Percentiles rank a stretch among this genome's conserved stretches.
phyloP scores from a whole-genome alignment of 164 flowering plant species.

The Vitis riparia region DNA sequence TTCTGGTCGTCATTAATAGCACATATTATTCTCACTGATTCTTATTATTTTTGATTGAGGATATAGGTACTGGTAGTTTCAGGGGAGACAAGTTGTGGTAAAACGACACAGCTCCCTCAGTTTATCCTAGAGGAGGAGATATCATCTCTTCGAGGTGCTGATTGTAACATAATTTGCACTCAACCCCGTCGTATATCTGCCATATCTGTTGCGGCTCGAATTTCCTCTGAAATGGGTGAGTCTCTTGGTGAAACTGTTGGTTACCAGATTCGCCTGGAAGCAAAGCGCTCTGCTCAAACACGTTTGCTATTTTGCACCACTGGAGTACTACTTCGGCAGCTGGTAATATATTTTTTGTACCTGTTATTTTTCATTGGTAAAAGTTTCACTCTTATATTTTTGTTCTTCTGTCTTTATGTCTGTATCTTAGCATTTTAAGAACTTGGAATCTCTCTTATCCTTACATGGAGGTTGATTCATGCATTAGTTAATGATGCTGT shows the following conservation, averaged over 20 bases:
- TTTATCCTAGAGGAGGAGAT: conserved; percentile 88
- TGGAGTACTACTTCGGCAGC: conserved; percentile 78
- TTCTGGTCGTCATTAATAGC: background rate
- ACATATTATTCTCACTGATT: background rate
- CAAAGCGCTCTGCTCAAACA: conserved; percentile 76
- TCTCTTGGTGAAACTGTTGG: conserved; percentile 90
- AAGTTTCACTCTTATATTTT: background rate
- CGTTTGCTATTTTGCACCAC: conserved; percentile 90
- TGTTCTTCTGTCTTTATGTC: background rate
- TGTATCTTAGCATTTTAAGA: background rate
- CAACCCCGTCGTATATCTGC: conserved; percentile 99
- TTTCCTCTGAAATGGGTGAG: conserved; percentile 91
- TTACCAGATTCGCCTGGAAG: conserved; percentile 91
- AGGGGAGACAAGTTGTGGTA: conserved; percentile 99
- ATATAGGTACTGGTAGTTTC: conserved; percentile 87
- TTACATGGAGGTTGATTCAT: too few species aligned
- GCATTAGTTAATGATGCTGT: too few species aligned
- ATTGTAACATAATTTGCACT: conserved; percentile 89
- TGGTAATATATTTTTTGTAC: conserved; percentile 46
- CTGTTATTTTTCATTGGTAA: too few species aligned
- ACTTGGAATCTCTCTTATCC: background rate
- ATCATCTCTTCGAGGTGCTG: conserved; percentile 71
- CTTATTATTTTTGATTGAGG: conserved; percentile 5
- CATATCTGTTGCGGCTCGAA: conserved; percentile 87
- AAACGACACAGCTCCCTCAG: conserved; percentile 96